Evolutionary conservation across 176 grass and related monocot species (phyloP), one percentile per base, ranked within the genome.

Genomic region (Ananas comosus): DNA sequence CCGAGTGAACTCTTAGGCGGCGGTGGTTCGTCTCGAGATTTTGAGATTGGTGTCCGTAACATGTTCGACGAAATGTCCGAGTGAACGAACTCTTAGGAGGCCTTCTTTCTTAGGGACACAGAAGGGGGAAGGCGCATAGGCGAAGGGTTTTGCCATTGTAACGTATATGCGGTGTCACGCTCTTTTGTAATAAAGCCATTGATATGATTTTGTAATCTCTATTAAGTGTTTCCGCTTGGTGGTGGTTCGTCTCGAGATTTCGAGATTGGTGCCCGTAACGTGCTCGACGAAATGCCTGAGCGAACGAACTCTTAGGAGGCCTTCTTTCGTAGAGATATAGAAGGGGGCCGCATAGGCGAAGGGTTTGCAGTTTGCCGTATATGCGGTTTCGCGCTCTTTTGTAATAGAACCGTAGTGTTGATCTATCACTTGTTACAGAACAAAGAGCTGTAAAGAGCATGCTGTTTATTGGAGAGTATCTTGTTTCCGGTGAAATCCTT

Each of bases 51-150:
- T 68, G 27, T 70, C 63, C 11, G 27, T 28, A 19, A 49, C 10
- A 0, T 80, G 82, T 64, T 91, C 21, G 81, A 85, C 57, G 85
- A 85, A 88, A 85, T 88, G 85, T 50, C 33, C 29, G 61, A 64
- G 28, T 77, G n/a, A n/a, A n/a, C n/a, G n/a, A 64, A 51, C 18
- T 53, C 27, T 65, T 57, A 42, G 25, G 25, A 13, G 16, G 2
- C 3, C 33, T 42, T 7, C 33, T 42, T 42, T 42, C 33, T 25
- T 42, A 42, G 33, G 7, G 33, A 42, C 5, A 4, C 5, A 33
- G 29, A 33, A 33, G 29, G 4, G 29, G 3, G 4, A n/a, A 4
- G 29, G 29, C 3, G 29, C 29, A 33, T 33, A 4, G 29, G 29
- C 29, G 29, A 33, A 33, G 29, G 29, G 29, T n/a, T 4, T 33